Base-by-base conservation (phyloP, 2,329 filamentous ascomycete genomes). In the Ophiocordyceps unilateralis region DNA sequence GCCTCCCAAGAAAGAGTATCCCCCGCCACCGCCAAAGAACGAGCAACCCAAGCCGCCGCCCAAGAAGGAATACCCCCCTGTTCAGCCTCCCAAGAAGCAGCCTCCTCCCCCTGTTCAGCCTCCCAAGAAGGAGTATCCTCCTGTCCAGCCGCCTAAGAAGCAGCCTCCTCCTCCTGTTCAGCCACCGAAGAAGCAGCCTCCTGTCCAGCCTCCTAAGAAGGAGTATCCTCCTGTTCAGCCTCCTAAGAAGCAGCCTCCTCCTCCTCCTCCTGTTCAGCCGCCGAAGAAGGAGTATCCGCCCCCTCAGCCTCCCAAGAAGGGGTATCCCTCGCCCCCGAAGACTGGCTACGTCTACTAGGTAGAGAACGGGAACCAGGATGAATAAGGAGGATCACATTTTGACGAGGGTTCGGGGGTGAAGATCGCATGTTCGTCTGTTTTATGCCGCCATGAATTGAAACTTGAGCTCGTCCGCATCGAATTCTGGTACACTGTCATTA, bases 141-240 rank as follows among this genome's bases (percentile, higher is more conserved):
- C n/a, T 9, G 9, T 15, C 10, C 14, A 36, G 32, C 32, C 32
- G 14, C 32, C 32, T 15, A 36, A 5, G 6, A 36, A 36, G 32
- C 15, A n/a, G 32, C 19, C n/a, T 11, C 32, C 32, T 19, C n/a
- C n/a, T n/a, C 32, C 32, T 6, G 23, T 26, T 15, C 14, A 36
- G 32, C 32, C 32, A 15, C 32, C 32, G 4, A 36, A 37, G 34
- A 37, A 37, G 17, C 5, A 47, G 42, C 14, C 48, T 10, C n/a
- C n/a, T 17, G 7, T 11, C 17, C 15, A 37, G 34, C 34, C 34
- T 17, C 34, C 34, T n/a, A 37, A 17, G 34, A 37, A 37, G 17
- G 7, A 47, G 42, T 15, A 50, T 42, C 14, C 48, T 10, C n/a
- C n/a, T 17, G 7, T 11, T 7, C 15, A 37, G 34, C 34, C 34